Evolutionary conservation across 139 green algal genomes (phyloP).

Genomic region (Pseudopediastrum boryanum): DNA sequence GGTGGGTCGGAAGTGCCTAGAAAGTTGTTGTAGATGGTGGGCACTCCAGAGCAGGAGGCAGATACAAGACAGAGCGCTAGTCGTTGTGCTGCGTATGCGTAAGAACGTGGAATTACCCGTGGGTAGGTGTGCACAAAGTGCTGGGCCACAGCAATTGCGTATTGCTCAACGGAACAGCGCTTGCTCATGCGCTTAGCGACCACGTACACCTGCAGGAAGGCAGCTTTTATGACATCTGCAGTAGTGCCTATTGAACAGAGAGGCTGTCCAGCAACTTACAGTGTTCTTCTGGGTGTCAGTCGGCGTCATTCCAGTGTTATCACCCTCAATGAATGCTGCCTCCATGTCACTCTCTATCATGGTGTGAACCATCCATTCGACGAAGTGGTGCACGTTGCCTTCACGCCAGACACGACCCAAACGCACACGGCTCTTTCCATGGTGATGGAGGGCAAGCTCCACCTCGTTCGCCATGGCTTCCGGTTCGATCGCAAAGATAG

Average conservation of each 20-base stretch:
- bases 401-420: slow-evolving; percentile 81
- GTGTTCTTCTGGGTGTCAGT: slow-evolving; percentile 96
- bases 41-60: too few species aligned
- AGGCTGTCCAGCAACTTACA: slow-evolving; percentile 42
- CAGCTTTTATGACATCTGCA: neutral
- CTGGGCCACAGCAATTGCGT: slow-evolving; percentile 78
- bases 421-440: slow-evolving; percentile 86
- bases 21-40: too few species aligned
- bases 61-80: neutral
- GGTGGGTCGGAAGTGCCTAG: too few species aligned
- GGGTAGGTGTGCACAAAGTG: slow-evolving; percentile 90
- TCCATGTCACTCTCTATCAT: slow-evolving; percentile 89
- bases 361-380: slow-evolving; percentile 83
- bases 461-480: too few species aligned
- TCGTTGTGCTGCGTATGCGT: neutral
- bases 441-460: slow-evolving; percentile 70
- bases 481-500: too few species aligned
- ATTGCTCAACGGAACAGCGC: slow-evolving; percentile 84
- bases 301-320: slow-evolving; percentile 89
- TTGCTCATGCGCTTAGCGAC: slow-evolving; percentile 76
- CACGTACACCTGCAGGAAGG: slow-evolving; percentile 74
- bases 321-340: slow-evolving; percentile 69
- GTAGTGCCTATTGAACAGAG: neutral
- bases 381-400: slow-evolving; percentile 77
- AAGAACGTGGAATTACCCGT: slow-evolving; percentile 42